These are phyloP conservation scores for Lithohypha guttulata DNA, from an alignment of 2,329 filamentous ascomycete genomes.

Conservation along the genomic window DNA sequence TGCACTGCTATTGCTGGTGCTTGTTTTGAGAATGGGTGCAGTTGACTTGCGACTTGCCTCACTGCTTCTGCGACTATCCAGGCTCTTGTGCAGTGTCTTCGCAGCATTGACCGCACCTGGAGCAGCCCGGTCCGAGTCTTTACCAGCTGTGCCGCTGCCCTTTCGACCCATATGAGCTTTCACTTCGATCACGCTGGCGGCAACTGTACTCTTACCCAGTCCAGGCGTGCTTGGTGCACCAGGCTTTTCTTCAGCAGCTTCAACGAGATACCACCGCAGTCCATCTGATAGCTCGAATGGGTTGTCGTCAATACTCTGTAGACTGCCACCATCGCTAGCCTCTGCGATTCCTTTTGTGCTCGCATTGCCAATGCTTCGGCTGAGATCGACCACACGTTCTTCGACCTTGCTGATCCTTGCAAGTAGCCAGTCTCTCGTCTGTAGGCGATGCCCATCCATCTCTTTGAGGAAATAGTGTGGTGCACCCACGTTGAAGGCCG, in stretches of 20 bases:
- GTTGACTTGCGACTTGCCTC: slow-evolving; percentile 64
- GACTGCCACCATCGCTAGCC: slow-evolving; percentile 40
- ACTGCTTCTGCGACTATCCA: slow-evolving; percentile 85
- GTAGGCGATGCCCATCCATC: slow-evolving; percentile 75
- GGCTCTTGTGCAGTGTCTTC: slow-evolving; percentile 70
- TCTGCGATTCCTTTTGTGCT: slow-evolving; percentile 37
- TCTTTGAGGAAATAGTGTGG: slow-evolving; percentile 96
- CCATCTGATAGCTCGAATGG: slow-evolving; percentile 95
- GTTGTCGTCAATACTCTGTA: slow-evolving; percentile 64
- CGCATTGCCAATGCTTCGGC: slow-evolving; percentile 57
- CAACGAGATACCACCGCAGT: slow-evolving; percentile 88
- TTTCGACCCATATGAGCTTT: slow-evolving; percentile 48
- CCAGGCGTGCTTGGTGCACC: slow-evolving; percentile 87
- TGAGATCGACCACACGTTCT: slow-evolving; percentile 85
- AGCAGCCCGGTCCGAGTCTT: slow-evolving; percentile 15
- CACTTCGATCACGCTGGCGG: slow-evolving; percentile 75
- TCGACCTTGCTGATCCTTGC: slow-evolving; percentile 85
- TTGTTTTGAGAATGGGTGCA: slow-evolving; percentile 2
- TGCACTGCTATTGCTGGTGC: background rate
- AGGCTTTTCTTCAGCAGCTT: slow-evolving; percentile 85
- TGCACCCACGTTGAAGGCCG: slow-evolving; percentile 94
- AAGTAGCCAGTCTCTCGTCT: slow-evolving; percentile 86
- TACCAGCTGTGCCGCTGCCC: slow-evolving; percentile 16
- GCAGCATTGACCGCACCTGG: slow-evolving; percentile 26
- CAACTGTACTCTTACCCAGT: slow-evolving; percentile 82